A percentile compares a stretch with the other conserved stretches of the same genome.
Evolutionary conservation across 2,329 filamentous ascomycete species (phyloP).

Genomic region (Paecilomyces sp.): DNA sequence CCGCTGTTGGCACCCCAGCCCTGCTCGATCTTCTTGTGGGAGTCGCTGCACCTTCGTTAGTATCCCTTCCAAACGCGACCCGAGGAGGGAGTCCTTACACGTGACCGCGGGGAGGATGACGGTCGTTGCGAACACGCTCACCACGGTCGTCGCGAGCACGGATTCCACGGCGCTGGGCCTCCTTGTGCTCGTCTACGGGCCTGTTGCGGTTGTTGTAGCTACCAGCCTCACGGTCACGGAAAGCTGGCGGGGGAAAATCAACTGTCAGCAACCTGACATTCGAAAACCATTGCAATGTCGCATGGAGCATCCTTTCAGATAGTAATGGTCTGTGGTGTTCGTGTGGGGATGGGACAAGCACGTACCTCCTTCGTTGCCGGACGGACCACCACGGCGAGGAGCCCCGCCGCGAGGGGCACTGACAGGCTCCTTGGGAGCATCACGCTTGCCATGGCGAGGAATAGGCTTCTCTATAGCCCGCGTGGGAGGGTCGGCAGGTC

Average conservation of each 20-base stretch:
- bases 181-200: slow-evolving; percentile 61
- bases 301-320: neutral
- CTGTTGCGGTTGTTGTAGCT: slow-evolving; percentile 74
- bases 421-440: slow-evolving; percentile 68
- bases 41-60: slow-evolving; percentile 28
- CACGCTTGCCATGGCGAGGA: slow-evolving; percentile 76
- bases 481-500: slow-evolving; percentile 67
- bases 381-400: slow-evolving; percentile 44
- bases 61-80: slow-evolving; percentile 8
- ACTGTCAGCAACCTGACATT: neutral
- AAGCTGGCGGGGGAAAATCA: slow-evolving; percentile 50
- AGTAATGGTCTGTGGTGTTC: neutral
- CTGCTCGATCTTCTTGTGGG: slow-evolving; percentile 56
- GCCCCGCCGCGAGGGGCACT: slow-evolving; percentile 27
- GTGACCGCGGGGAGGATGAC: slow-evolving; percentile 55
- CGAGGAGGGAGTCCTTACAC: slow-evolving; percentile 40
- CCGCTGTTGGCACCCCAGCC: slow-evolving; percentile 84
- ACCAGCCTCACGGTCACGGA: slow-evolving; percentile 81
- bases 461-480: slow-evolving; percentile 83
- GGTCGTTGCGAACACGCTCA: slow-evolving; percentile 49
- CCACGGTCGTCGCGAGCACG: slow-evolving; percentile 57
- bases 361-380: slow-evolving; percentile 84
- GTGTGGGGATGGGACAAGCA: slow-evolving; percentile 16
- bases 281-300: neutral
- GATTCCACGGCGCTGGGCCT: slow-evolving; percentile 37